phyloP scores from a whole-genome alignment of 2,329 filamentous ascomycete species.

The Elsinoe perseae region DNA sequence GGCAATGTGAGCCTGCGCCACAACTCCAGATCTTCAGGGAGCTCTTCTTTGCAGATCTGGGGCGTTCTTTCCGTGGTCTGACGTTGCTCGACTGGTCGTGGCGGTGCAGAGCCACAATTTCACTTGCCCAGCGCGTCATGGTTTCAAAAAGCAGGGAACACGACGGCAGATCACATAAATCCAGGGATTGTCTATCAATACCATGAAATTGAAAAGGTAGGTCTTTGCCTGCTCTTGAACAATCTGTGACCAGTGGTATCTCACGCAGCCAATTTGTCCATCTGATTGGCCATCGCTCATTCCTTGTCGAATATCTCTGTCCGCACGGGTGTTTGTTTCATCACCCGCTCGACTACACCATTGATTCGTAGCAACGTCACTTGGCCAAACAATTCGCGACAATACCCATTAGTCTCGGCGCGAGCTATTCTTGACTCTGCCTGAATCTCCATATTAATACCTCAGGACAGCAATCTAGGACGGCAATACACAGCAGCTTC shows the following conservation, averaged over 20 bases:
- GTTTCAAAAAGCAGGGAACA: slow-evolving; percentile 12
- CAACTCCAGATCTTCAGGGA: background rate
- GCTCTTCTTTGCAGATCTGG: background rate
- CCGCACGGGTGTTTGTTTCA: slow-evolving; percentile 9
- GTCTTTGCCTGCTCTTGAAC: background rate
- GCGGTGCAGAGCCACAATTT: slow-evolving; percentile 7
- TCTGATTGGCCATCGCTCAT: slow-evolving; percentile 8
- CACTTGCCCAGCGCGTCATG: slow-evolving; percentile 5
- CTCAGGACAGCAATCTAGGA: background rate
- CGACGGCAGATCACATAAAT: slow-evolving; percentile 7
- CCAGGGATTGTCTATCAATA: background rate
- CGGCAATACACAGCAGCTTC: too few relatives aligned
- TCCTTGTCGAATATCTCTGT: background rate
- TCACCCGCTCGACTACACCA: background rate
- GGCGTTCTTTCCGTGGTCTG: background rate
- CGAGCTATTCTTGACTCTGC: slow-evolving; percentile 10
- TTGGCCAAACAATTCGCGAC: slow-evolving; percentile 4
- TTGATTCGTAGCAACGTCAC: slow-evolving; percentile 4
- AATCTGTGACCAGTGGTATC: background rate
- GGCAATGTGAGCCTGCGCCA: background rate
- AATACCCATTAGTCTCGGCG: slow-evolving; percentile 4
- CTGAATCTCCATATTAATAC: background rate
- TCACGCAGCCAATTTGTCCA: background rate
- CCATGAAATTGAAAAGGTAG: background rate
- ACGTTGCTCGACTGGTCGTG: slow-evolving; percentile 18